These are phyloP conservation scores for Chrysanthemum lavandulifolium DNA, from an alignment of 129 eudicot genomes.

Conservation along the genomic window DNA sequence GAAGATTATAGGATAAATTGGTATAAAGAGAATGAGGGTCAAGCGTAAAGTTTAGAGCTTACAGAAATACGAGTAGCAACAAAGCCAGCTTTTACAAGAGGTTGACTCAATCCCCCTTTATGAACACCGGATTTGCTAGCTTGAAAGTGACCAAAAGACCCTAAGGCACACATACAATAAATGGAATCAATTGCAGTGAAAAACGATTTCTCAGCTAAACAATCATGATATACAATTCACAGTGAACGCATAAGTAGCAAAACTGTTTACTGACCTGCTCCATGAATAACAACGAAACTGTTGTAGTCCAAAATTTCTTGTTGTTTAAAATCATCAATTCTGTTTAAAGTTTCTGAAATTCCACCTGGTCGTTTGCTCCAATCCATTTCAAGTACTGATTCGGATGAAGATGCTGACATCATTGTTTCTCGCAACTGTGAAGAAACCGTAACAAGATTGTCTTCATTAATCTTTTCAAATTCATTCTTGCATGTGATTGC, in stretches of 20 bases:
- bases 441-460: conserved; percentile 60
- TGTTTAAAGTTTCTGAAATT: conserved; percentile 29
- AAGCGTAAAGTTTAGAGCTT: conserved; percentile 26
- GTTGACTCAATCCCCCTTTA: conserved; percentile 66
- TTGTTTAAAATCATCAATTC: conserved; percentile 43
- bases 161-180: conserved; percentile 38
- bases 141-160: conserved; percentile 99
- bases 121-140: conserved; percentile 99
- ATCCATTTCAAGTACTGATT: conserved; percentile 67
- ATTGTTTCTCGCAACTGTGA: conserved; percentile 66
- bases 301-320: conserved; percentile 37
- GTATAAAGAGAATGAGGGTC: neutral
- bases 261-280: conserved; percentile 70
- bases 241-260: neutral
- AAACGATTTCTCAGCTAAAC: neutral
- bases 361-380: conserved; percentile 83
- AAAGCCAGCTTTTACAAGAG: conserved; percentile 92
- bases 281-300: conserved; percentile 82
- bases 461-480: conserved; percentile 78
- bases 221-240: neutral
- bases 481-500: conserved; percentile 95
- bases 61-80: conserved; percentile 98
- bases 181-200: neutral
- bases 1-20: neutral
- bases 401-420: conserved; percentile 43